Base-by-base conservation (phyloP, 2,329 filamentous ascomycete species). In the Diplodia intermedia region DNA sequence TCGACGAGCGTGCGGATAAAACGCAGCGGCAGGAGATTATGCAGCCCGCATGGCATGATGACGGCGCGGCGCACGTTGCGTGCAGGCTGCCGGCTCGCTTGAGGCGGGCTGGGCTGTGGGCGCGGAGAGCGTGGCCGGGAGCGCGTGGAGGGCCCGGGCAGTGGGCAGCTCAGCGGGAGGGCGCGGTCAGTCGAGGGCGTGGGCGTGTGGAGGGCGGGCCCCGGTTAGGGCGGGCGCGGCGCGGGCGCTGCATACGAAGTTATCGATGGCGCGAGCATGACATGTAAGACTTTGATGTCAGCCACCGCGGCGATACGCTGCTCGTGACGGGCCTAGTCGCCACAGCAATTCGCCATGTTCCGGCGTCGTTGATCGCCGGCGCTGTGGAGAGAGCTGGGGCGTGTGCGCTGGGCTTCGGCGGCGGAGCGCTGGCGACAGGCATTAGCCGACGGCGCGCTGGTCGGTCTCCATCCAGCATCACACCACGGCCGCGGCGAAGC, bases 21-120 rank as follows among this genome's bases (percentile, higher is more conserved):
- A 20, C 33, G 65, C 65, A 57, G 65, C 65, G 65, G 63, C 38
- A 66, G 63, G 53, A 66, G 65, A 66, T 66, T 66, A 66, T 66
- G 65, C 65, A 66, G 36, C 40, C n/a, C 65, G 53, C 29, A 57
- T 47, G 65, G 53, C 40, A 63, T 52, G 60, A 63, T 63, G 60
- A 62, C 60, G 60, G 53, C 23, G 52, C 52, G 65, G 54, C 65
- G 52, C 49, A 50, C 53, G 65, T 57, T 52, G 47, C 60, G 60
- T 52, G 47, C 60, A 52, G 43, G 40, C 52, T 23, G 63, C 63
- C 43, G 53, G 50, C 36, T 47, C 53, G 63, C 33, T 66, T 66
- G 63, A 55, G 36, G 63, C 53, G 53, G 53, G 52, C 53, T 66
- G 49, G 49, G 49, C 62, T 38, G 60, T 47, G 60, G 60, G 47